phyloP scores from a whole-genome alignment of 2,329 filamentous ascomycete genomes.

The Colletotrichum liaoningense region DNA sequence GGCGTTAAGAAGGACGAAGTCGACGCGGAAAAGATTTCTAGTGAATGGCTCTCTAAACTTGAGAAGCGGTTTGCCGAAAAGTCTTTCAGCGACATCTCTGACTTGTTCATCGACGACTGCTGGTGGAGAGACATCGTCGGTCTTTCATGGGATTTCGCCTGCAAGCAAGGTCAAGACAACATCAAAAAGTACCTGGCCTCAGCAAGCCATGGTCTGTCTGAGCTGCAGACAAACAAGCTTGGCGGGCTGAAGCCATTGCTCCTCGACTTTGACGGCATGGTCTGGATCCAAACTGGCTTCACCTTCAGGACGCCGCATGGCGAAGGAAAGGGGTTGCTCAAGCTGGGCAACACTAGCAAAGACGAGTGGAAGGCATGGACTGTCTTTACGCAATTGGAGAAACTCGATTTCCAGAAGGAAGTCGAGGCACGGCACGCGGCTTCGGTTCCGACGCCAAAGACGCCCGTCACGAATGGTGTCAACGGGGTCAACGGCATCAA shows the following conservation, averaged over 20 bases:
- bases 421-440: not conserved
- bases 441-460: not conserved
- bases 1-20: constrained; percentile 9
- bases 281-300: constrained; percentile 37
- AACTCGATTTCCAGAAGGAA: constrained; percentile 38
- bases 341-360: constrained; percentile 32
- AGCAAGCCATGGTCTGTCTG: constrained; percentile 15
- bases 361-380: constrained; percentile 41
- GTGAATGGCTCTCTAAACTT: constrained; percentile 15
- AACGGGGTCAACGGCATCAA: constrained; percentile 35
- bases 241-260: constrained; percentile 34
- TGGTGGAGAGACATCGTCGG: constrained; percentile 45
- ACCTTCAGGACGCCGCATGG: constrained; percentile 37
- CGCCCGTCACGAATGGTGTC: not conserved
- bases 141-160: constrained; percentile 44
- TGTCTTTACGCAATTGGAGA: constrained; percentile 41
- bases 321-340: constrained; percentile 38
- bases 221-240: constrained; percentile 13
- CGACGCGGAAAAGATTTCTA: constrained; percentile 1
- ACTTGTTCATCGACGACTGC: constrained; percentile 40
- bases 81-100: constrained; percentile 17
- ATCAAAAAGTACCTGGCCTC: constrained; percentile 33
- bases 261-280: constrained; percentile 33
- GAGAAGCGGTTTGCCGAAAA: constrained; percentile 8
- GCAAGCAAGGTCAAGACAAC: constrained; percentile 37